Evolutionary conservation across 116 monocot genomes (phyloP).

Genomic region (Trichopus zeylanicus): DNA sequence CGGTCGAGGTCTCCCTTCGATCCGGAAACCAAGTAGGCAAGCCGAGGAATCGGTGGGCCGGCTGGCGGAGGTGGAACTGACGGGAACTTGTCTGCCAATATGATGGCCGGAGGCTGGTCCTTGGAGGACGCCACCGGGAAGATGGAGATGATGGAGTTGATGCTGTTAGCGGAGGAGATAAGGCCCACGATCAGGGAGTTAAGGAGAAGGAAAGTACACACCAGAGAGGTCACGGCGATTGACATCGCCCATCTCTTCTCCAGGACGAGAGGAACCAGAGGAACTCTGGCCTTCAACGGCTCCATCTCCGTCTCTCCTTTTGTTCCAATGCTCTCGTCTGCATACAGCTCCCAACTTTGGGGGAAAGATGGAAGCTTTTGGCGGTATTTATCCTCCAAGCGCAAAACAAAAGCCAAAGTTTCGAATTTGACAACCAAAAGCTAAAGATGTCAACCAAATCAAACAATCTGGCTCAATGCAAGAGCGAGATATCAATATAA

Average conservation of each 20-base stretch:
- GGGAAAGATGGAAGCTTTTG: too few species aligned
- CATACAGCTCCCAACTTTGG: neutral
- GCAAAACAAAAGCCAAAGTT: too few species aligned
- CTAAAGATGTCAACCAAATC: neutral
- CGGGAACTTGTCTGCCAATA: constrained; percentile 5
- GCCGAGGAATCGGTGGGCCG: constrained; percentile 20
- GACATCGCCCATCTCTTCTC: neutral
- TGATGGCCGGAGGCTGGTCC: neutral
- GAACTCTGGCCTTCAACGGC: neutral
- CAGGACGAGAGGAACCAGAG: neutral
- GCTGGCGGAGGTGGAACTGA: constrained; percentile 6
- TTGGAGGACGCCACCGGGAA: neutral
- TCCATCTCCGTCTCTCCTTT: neutral
- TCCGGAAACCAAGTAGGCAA: constrained; percentile 81
- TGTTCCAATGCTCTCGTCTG: neutral
- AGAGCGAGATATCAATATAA: too few species aligned
- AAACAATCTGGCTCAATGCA: too few species aligned
- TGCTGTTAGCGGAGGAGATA: constrained; percentile 14
- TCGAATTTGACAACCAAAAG: too few species aligned
- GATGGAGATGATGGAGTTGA: constrained; percentile 24
- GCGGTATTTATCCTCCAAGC: neutral
- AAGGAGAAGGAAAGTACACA: constrained; percentile 21
- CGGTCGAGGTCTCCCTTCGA: constrained; percentile 70
- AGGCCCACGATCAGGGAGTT: constrained; percentile 22
- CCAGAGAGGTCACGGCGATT: neutral